A percentile compares a stretch with the other conserved stretches of the same genome.
phyloP scores from a whole-genome alignment of 2,329 filamentous ascomycete genomes.

The Ampelomyces quisqualis region DNA sequence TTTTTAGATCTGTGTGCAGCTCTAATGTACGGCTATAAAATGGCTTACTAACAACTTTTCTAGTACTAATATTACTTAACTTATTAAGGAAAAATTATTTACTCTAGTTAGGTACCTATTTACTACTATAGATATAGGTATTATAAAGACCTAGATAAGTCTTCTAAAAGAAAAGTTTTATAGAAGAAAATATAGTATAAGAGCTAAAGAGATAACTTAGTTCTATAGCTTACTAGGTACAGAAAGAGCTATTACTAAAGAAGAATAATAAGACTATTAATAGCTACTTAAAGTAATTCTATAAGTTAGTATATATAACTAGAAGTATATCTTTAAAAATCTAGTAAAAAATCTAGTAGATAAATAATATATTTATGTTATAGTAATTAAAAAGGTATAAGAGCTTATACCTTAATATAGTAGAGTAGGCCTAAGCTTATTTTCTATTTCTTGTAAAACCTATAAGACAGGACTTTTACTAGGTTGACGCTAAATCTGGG shows the following conservation, averaged over 20 bases:
- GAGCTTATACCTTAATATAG: background rate
- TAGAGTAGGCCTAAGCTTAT: background rate
- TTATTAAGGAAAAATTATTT: too few species aligned
- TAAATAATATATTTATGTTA: background rate
- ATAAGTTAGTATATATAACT: slow-evolving; percentile 1
- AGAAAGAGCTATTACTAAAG: background rate
- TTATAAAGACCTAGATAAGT: background rate
- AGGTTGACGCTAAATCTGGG: too few species aligned
- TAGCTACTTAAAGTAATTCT: background rate
- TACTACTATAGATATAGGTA: background rate
- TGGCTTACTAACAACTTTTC: too few species aligned
- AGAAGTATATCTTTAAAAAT: background rate
- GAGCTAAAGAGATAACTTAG: background rate
- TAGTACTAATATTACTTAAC: too few species aligned
- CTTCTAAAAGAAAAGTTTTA: background rate
- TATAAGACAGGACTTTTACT: too few species aligned
- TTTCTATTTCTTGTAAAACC: background rate
- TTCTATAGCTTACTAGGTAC: background rate
- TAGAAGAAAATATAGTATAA: background rate
- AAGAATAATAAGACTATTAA: background rate
- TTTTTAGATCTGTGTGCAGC: too few species aligned
- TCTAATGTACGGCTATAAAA: too few species aligned
- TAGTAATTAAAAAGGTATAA: slow-evolving; percentile 1
- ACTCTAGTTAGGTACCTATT: too few species aligned
- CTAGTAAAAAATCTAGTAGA: background rate